Evolutionary conservation across 768 basidiomycete species (phyloP), one percentile per base, ranked within the genome.

Genomic region (Boletus tomentosulus): DNA sequence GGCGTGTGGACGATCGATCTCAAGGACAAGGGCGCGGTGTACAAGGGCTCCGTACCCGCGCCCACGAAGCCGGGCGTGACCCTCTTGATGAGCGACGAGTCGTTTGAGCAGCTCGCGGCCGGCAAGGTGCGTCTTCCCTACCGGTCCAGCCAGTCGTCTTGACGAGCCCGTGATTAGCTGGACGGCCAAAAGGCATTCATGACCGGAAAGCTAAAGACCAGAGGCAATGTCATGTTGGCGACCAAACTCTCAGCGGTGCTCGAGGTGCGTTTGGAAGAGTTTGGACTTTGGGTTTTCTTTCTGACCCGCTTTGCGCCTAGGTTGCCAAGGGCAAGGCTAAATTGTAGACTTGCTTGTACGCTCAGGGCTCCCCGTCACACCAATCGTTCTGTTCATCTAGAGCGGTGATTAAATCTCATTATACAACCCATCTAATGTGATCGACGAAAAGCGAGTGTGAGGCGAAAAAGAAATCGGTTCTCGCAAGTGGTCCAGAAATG

Each of bases 141-240:
- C 7, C 9, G 12, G 34, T 12, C 22, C 19, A 19, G 31, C 35
- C 27, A 12, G 2, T 42, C 24, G 31, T 38, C 47, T 19, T 43
- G 25, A 42, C 42, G 9, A 6, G 3, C 8, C 19, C 27, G 4
- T 1, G 8, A 28, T 33, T 57, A 92, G 87, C 75, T 88, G 43
- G 92, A 89, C 62, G 93, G 91, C 19, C 94, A 97, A 73, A 94
- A 93, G 67, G 93, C 93, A 22, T 97, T 94, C 76, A 92, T 98
- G 89, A 90, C 89, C 7, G 94, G 94, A 28, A 89, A 90, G 66
- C 81, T 97, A 47, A 96, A 95, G 81, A 87, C 89, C 15, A 87
- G 81, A 68, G 92, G 92, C 51, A 94, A 93, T 73, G 84, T 94
- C 71, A 93, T 95, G 91, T 81, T 95, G 57, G 92, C 89, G 1